These are phyloP conservation scores for Brassica carinata DNA, from an alignment of 345 rosid genomes.

Conservation along the genomic window DNA sequence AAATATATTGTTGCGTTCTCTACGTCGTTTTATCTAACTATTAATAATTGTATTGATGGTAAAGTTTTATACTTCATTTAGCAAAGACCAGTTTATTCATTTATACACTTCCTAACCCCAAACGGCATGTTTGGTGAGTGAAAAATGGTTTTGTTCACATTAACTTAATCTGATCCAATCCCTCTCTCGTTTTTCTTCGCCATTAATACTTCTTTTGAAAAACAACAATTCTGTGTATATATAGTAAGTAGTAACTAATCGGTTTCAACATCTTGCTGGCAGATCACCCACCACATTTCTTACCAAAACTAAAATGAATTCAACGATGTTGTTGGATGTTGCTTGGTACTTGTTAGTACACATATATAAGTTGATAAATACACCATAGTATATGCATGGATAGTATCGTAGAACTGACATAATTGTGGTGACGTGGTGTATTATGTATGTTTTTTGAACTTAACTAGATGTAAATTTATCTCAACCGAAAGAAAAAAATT, in stretches of 20 bases:
- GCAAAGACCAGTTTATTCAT: not conserved
- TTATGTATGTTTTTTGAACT: too few species aligned
- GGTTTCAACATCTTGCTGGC: constrained; percentile 23
- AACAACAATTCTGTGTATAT: not conserved
- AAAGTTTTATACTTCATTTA: not conserved
- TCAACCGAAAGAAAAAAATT: not conserved
- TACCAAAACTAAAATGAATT: constrained; percentile 31
- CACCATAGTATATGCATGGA: constrained; percentile 3
- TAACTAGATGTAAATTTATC: not conserved
- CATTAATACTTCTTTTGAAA: constrained; percentile 5
- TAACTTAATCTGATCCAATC: constrained; percentile 19
- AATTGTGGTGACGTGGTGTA: too few species aligned
- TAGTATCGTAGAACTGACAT: not conserved
- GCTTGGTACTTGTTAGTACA: not conserved
- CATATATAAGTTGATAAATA: not conserved
- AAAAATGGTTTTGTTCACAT: constrained; percentile 16
- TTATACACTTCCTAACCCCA: constrained; percentile 6
- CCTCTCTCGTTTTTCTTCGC: not conserved
- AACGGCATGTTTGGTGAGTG: constrained; percentile 18
- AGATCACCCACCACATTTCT: constrained; percentile 34
- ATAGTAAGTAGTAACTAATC: constrained; percentile 3
- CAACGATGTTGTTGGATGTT: constrained; percentile 16
- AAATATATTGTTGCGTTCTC: not conserved
- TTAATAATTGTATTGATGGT: not conserved
- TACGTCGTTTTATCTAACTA: constrained; percentile 8